Conservation (phyloP, 2,329 filamentous ascomycete genomes). For the Capronia epimyces region DNA sequence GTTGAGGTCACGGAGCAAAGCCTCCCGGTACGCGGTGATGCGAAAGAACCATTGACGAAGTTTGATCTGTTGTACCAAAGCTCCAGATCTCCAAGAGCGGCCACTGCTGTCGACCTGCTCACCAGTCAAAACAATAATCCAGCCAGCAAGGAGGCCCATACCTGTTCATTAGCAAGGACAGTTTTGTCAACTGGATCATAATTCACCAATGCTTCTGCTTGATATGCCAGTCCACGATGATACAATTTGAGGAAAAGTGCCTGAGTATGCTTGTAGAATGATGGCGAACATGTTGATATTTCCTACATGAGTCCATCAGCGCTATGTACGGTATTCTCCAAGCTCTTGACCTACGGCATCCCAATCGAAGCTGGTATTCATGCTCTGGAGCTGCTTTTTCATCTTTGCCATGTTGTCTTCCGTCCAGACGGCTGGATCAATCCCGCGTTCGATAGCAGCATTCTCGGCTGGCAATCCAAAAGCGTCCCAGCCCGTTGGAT, state of each 20-base stretch:
- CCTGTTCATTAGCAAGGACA: constrained; percentile 82
- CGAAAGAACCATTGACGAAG: constrained; percentile 91
- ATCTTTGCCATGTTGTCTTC: constrained; percentile 72
- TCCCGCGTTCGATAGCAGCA: constrained; percentile 75
- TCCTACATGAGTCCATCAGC: constrained; percentile 52
- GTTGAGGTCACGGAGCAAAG: constrained; percentile 65
- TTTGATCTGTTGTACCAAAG: constrained; percentile 84
- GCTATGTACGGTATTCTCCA: constrained; percentile 26
- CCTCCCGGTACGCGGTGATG: constrained; percentile 72
- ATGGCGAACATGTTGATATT: constrained; percentile 74
- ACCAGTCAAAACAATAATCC: constrained; percentile 1
- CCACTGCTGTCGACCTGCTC: constrained; percentile 65
- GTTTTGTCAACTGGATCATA: constrained; percentile 87
- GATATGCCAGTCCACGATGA: constrained; percentile 71
- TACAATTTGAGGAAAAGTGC: constrained; percentile 74
- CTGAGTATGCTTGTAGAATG: constrained; percentile 87
- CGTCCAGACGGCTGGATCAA: constrained; percentile 75
- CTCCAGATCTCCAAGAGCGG: constrained; percentile 75
- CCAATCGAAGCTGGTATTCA: constrained; percentile 84
- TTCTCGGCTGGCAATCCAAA: constrained; percentile 90
- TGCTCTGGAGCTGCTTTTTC: constrained; percentile 71
- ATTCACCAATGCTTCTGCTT: constrained; percentile 77
- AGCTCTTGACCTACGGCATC: constrained; percentile 55
- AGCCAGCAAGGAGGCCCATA: constrained; percentile 23
- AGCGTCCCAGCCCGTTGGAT: constrained; percentile 94